Base-by-base conservation (phyloP, 2,329 filamentous ascomycete genomes). In the Scedosporium boydii region DNA sequence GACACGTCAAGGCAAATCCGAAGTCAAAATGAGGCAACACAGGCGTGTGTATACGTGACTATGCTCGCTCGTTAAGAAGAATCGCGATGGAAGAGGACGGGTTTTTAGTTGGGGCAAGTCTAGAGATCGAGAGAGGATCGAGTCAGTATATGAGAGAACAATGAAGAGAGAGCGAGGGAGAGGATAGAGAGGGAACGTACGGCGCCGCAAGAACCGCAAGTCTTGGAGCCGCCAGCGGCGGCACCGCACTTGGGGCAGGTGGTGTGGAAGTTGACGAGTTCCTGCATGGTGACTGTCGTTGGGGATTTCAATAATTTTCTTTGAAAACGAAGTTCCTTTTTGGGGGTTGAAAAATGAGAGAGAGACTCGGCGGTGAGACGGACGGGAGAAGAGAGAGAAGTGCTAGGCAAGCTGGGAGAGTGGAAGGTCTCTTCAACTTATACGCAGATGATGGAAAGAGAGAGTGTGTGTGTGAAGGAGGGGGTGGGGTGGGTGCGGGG, bases 201-300 rank as follows among this genome's bases (percentile, higher is more conserved):
- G 69, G 83, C 81, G 62, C 83, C 83, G 75, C 83, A 86, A 63
- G 77, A 75, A 63, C 69, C 68, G 76, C 83, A 86, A 64, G 76
- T 78, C 81, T 86, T 86, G 75, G 68, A 68, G 51, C 69, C 68
- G 67, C 75, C 69, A 67, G 79, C 77, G 69, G 74, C 65, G 68
- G 76, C 74, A 68, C 77, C 78, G 77, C 83, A 86, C 76, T 82
- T 84, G 75, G 83, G 83, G 78, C 83, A 86, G 68, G 70, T 67
- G 63, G 70, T 68, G 69, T 75, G 69, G 64, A 63, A 64, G 72
- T 77, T 73, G 71, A 75, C 71, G 66, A 63, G 64, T 62, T 66
- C 62, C 51, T 68, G 62, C 68, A 69, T 70, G 7, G 58, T 68
- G 46, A 16, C n/a, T 55, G 61, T 59, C 29, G 29, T 34, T 34